Evolutionary conservation across 345 rosid genomes (phyloP), one percentile per base, ranked within the genome.

Genomic region (Syzygium oleosum): DNA sequence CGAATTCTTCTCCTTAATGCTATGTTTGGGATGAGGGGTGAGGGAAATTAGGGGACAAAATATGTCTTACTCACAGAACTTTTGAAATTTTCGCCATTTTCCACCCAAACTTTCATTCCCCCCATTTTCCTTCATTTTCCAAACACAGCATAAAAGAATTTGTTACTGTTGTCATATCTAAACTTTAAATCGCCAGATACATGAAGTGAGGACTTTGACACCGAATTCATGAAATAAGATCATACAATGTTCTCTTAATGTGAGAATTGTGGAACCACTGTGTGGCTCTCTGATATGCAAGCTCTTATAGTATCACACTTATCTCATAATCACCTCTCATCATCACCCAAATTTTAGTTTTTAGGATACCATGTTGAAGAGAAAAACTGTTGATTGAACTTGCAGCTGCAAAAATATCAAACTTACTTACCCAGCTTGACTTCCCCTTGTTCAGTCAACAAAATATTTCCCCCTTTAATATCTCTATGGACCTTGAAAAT

Each of bases 401-500:
- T 34, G 80, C 25, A 34, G 80, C 13, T 34, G 80, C 34, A 17
- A 68, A 34, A 79, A 52, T n/a, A 55, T 52, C 55, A 87, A 85
- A 34, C 77, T 52, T 90, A 93, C 99, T 94, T 90, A 98, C 99
- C 99, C 92, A 98, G 91, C 91, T 98, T 98, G 93, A 98, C 99
- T 90, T 98, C 99, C 90, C 99, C 99, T 92, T 98, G 98, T 87
- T 98, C 99, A 15, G 99, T 96, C 91, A 98, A 94, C 93, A 98
- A 94, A 92, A 98, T 94, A 93, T 98, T 98, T 88, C 99, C 99
- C 89, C 99, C 99, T 88, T 96, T 98, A 86, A 96, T 98, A 92
- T 98, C 99, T 94, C 99, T 93, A 88, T 98, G 99, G 86, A 98
- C 99, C 93, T 98, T 98, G 92, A 91, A 98, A 92, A 98, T 98